Conservation (phyloP, 176 grass and related monocot genomes). For the Oryza brachyantha region DNA sequence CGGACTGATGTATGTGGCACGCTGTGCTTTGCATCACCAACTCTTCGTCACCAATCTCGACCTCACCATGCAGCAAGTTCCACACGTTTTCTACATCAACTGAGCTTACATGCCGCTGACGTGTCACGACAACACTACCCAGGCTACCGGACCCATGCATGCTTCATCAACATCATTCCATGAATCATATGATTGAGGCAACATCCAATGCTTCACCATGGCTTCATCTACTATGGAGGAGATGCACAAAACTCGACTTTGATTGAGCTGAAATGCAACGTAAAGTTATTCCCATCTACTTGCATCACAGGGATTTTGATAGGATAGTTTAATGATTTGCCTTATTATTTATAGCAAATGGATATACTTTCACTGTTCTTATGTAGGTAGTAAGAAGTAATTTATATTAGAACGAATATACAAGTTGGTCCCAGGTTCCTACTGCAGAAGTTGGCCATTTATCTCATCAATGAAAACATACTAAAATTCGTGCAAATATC, state of each 20-base stretch:
- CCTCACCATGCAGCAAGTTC: slow-evolving; percentile 23
- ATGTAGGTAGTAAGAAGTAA: slow-evolving; percentile 7
- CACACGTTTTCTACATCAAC: slow-evolving; percentile 32
- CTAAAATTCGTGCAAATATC: background rate
- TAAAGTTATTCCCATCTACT: slow-evolving; percentile 47
- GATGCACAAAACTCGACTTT: slow-evolving; percentile 30
- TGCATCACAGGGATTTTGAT: slow-evolving; percentile 32
- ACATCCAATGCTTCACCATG: slow-evolving; percentile 2
- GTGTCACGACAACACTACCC: slow-evolving; percentile 10
- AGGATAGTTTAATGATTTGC: slow-evolving; percentile 19
- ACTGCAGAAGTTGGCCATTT: background rate
- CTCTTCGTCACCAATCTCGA: slow-evolving; percentile 1
- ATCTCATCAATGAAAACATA: background rate
- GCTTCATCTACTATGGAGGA: slow-evolving; percentile 33
- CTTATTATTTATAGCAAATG: slow-evolving; percentile 19
- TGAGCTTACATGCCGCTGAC: slow-evolving; percentile 18
- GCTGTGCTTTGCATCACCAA: background rate
- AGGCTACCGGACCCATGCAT: background rate
- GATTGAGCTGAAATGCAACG: slow-evolving; percentile 36
- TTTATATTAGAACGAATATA: slow-evolving; percentile 2
- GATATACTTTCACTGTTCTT: background rate
- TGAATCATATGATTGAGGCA: background rate
- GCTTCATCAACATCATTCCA: slow-evolving; percentile 32
- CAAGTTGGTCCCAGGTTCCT: background rate
- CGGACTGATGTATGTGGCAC: slow-evolving; percentile 13